Evolutionary conservation across 495 filamentous ascomycete genomes (phyloP), one percentile per base, ranked within the genome.

Genomic region (Penicillium daleae): DNA sequence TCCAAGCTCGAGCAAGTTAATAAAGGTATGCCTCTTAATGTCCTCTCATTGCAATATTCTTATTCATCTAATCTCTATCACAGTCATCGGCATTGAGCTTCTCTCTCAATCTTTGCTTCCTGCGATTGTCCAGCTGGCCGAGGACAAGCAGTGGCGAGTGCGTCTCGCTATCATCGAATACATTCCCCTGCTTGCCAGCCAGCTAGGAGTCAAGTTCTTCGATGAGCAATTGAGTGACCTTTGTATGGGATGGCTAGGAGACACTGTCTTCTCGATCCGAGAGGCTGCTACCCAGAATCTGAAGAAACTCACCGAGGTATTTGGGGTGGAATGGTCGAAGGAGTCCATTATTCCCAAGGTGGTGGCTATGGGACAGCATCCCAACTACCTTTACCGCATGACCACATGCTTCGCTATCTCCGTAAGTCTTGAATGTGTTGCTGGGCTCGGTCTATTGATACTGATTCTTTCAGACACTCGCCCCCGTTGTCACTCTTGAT

Each of bases 81-180:
- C 32, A 95, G 93, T 97, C 51, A 99, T 99, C 71, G 95, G 95
- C 61, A 98, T 99, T 71, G 96, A 99, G 42, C 86, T 95, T 29
- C 89, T 99, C 51, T 97, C 96, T 35, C 92, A 97, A 73, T 97
- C 93, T 31, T 90, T 99, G 39, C 90, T 99, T 35, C 95, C 95
- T 5, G 95, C 95, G n/a, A 99, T 99, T 69, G 92, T 97, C 42
- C 92, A 97, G 70, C 84, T 99, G 63, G 95, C 95, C 59, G 95
- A 98, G 76, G 95, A 99, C 76, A 99, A 99, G 84, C 94, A 99
- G 82, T 99, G 95, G 95, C 91, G 95, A 70, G 95, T 99, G 62
- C 90, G 95, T 56, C 83, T 99, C 56, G 95, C 95, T 51, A 99
- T 99, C 70, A 99, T 99, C 72, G 93, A 98, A 84, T 97, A 99